Conservation (phyloP, 148 eudicot species). For the Amaranthus hypochondriacus region DNA sequence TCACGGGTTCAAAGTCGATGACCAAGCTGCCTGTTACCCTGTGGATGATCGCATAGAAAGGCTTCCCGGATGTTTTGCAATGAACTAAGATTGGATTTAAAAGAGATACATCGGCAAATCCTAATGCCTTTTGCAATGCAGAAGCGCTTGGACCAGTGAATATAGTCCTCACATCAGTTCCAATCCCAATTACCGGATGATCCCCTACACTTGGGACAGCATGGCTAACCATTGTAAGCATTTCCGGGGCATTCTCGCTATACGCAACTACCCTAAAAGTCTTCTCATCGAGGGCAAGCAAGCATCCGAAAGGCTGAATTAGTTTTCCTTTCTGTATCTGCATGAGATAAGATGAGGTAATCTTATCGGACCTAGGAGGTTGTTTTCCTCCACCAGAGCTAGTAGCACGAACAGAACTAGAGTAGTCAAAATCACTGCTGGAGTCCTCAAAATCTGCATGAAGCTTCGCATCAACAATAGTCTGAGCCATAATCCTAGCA, state of each 20-base stretch:
- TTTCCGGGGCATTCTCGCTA: conserved; percentile 85
- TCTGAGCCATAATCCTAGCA: conserved; percentile 69
- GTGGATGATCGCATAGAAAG: conserved; percentile 84
- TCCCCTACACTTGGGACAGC: conserved; percentile 91
- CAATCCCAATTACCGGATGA: conserved; percentile 57
- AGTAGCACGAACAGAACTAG: conserved; percentile 54
- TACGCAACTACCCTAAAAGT: conserved; percentile 72
- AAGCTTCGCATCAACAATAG: conserved; percentile 74
- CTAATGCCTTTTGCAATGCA: conserved; percentile 74
- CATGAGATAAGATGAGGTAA: conserved; percentile 74
- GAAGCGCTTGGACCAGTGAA: conserved; percentile 76
- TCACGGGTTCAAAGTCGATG: conserved; percentile 91
- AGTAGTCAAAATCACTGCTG: conserved; percentile 65
- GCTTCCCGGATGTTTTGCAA: conserved; percentile 89
- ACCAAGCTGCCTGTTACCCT: conserved; percentile 79
- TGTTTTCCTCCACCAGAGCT: conserved; percentile 22
- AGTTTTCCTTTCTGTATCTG: conserved; percentile 83
- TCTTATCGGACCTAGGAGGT: conserved; percentile 52
- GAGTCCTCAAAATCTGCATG: conserved; percentile 87
- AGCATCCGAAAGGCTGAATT: conserved; percentile 89
- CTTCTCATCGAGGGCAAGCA: conserved; percentile 79
- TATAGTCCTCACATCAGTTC: conserved; percentile 73
- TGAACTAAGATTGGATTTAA: conserved; percentile 86
- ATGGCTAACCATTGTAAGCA: conserved; percentile 86
- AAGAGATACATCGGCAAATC: conserved; percentile 76